Conservation (phyloP, 257 asterid genomes). For the Ocimum tenuiflorum region DNA sequence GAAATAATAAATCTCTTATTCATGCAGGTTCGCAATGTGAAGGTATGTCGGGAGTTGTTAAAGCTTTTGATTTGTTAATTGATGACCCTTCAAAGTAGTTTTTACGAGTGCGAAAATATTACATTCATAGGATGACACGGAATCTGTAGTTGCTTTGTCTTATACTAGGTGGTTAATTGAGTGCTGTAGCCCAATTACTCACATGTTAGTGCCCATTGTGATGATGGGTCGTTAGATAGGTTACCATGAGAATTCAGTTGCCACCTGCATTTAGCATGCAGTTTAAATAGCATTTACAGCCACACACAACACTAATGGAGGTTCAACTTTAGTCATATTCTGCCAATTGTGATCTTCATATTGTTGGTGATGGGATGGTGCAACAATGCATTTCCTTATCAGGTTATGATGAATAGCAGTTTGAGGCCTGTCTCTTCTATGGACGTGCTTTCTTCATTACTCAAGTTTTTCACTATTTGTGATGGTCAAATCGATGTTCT, state of each 20-base stretch:
- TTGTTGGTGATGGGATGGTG: constrained; percentile 20
- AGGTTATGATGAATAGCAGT: constrained; percentile 12
- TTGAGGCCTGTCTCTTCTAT: constrained; percentile 7
- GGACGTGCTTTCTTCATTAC: neutral
- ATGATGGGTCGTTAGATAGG: constrained; percentile 1
- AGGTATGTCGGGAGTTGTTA: constrained; percentile 60
- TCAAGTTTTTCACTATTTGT: constrained; percentile 15
- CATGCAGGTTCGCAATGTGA: constrained; percentile 87
- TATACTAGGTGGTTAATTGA: constrained; percentile 9
- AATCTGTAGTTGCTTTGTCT: neutral
- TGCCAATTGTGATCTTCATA: neutral
- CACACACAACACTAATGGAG: neutral
- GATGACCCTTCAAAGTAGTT: constrained; percentile 19
- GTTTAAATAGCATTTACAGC: constrained; percentile 4
- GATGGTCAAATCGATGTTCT: constrained; percentile 24
- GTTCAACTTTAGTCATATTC: neutral
- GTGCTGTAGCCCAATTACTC: neutral
- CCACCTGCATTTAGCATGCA: neutral
- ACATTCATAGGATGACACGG: constrained; percentile 3
- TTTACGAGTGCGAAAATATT: neutral
- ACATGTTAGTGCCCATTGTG: constrained; percentile 15
- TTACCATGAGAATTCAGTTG: neutral
- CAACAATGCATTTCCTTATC: constrained; percentile 16
- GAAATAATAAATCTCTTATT: constrained; percentile 19
- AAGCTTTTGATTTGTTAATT: constrained; percentile 32